A percentile compares a stretch with the other conserved stretches of the same genome.
Conservation (phyloP, 371 early-diverging fungal genomes). For the Entomophthora muscae region DNA sequence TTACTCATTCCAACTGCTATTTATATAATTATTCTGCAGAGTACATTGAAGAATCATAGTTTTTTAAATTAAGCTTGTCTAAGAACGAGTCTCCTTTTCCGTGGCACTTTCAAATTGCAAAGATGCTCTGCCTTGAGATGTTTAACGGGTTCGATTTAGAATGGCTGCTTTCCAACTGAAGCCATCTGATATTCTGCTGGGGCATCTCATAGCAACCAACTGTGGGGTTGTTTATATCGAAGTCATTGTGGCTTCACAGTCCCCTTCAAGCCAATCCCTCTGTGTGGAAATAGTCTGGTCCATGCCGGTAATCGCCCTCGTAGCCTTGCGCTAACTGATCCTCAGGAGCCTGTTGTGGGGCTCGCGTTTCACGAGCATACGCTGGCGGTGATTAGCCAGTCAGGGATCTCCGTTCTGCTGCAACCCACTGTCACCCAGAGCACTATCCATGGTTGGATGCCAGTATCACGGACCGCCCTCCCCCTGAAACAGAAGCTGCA, state of each 20-base stretch:
- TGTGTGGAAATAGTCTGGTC: neutral
- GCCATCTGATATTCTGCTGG: neutral
- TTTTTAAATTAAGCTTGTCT: too few species aligned
- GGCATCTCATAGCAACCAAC: neutral
- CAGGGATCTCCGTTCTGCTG: neutral
- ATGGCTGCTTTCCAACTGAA: neutral
- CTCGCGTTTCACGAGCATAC: neutral
- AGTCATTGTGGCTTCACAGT: neutral
- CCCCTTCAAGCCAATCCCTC: too few species aligned
- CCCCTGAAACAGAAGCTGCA: neutral
- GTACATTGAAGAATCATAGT: too few species aligned
- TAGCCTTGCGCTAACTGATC: neutral
- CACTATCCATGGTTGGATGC: neutral
- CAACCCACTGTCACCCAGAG: neutral
- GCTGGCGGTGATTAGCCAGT: neutral
- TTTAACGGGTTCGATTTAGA: neutral
- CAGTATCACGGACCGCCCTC: neutral
- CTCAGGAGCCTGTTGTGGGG: neutral
- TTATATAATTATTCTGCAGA: too few species aligned
- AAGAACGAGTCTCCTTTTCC: too few species aligned
- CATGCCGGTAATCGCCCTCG: neutral
- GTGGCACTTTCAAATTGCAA: too few species aligned
- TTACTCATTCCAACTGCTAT: too few species aligned
- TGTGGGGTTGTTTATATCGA: neutral
- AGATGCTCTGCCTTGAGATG: too few species aligned